Evolutionary conservation across 2,329 filamentous ascomycete genomes (phyloP).

Genomic region (Blumeria graminis): DNA sequence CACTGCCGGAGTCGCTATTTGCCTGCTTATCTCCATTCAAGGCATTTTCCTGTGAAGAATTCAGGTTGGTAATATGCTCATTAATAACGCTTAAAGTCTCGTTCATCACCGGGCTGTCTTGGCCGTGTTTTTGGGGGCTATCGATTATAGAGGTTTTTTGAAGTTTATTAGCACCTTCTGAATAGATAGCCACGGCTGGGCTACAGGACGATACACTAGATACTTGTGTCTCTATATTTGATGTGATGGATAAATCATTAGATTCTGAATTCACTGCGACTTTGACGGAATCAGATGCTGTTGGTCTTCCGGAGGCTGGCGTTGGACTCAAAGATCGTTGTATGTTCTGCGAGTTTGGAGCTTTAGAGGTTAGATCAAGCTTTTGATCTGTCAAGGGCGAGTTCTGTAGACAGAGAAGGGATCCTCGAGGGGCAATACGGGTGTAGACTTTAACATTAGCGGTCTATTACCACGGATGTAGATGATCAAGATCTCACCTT

Average conservation of each 20-base stretch:
- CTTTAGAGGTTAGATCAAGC: too few species aligned
- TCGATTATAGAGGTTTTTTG: slow-evolving; percentile 19
- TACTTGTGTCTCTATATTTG: background rate
- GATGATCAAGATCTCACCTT: slow-evolving; percentile 27
- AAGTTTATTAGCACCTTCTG: slow-evolving; percentile 18
- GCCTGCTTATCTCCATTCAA: slow-evolving; percentile 24
- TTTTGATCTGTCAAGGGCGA: slow-evolving; percentile 2
- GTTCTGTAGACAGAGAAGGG: slow-evolving; percentile 12
- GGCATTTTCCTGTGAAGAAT: slow-evolving; percentile 22
- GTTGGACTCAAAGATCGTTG: too few species aligned
- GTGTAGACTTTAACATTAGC: slow-evolving; percentile 14
- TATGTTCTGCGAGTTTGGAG: too few species aligned
- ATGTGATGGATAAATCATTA: background rate
- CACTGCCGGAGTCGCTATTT: slow-evolving; percentile 59
- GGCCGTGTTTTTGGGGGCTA: slow-evolving; percentile 21
- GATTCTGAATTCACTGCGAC: too few species aligned
- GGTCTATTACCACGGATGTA: background rate
- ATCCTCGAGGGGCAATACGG: slow-evolving; percentile 14
- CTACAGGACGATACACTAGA: background rate
- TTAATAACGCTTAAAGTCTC: slow-evolving; percentile 92
- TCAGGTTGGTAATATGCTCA: slow-evolving; percentile 81
- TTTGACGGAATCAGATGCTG: too few species aligned
- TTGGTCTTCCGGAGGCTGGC: too few species aligned
- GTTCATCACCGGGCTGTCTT: slow-evolving; percentile 62
- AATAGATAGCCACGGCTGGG: background rate